A percentile compares a stretch with the other conserved stretches of the same genome.
These are phyloP conservation scores for Simplicillium sp. DNA, from an alignment of 2,329 filamentous ascomycete genomes.

Conservation along the genomic window DNA sequence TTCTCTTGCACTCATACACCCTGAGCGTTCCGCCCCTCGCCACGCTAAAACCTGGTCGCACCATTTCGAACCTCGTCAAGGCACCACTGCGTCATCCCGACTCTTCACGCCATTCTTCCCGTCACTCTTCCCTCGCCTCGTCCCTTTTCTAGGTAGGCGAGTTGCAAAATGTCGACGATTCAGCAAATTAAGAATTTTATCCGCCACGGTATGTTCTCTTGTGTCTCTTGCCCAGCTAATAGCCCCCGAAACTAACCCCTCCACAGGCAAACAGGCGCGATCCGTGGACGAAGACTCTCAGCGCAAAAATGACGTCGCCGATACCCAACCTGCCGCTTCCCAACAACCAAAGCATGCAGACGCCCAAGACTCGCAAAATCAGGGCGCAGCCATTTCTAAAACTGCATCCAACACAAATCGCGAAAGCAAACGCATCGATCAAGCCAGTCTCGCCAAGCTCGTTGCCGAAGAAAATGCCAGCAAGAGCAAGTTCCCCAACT, in stretches of 20 bases:
- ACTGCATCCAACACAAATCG: slow-evolving; percentile 30
- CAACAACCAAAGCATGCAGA: slow-evolving; percentile 53
- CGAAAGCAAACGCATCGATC: slow-evolving; percentile 32
- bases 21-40: no score
- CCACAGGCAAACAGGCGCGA: slow-evolving; percentile 76
- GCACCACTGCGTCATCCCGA: neutral
- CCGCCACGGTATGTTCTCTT: slow-evolving; percentile 59
- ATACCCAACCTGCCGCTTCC: slow-evolving; percentile 30
- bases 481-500: slow-evolving; percentile 71
- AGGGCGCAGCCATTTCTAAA: slow-evolving; percentile 54
- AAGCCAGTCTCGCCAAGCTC: slow-evolving; percentile 71
- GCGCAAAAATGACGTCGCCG: slow-evolving; percentile 49
- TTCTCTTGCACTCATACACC: no score
- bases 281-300: slow-evolving; percentile 43
- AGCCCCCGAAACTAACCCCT: slow-evolving; percentile 1
- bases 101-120: no score
- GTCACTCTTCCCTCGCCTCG: slow-evolving; percentile 3
- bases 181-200: slow-evolving; percentile 98
- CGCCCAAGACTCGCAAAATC: slow-evolving; percentile 38
- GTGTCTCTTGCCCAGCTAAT: slow-evolving; percentile 1
- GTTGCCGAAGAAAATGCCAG: slow-evolving; percentile 86
- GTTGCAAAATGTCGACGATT: slow-evolving; percentile 54
- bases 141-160: no score
- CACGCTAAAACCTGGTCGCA: no score
- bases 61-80: neutral